Conservation (phyloP, 139 green algal genomes). For the Gonium pectorale region DNA sequence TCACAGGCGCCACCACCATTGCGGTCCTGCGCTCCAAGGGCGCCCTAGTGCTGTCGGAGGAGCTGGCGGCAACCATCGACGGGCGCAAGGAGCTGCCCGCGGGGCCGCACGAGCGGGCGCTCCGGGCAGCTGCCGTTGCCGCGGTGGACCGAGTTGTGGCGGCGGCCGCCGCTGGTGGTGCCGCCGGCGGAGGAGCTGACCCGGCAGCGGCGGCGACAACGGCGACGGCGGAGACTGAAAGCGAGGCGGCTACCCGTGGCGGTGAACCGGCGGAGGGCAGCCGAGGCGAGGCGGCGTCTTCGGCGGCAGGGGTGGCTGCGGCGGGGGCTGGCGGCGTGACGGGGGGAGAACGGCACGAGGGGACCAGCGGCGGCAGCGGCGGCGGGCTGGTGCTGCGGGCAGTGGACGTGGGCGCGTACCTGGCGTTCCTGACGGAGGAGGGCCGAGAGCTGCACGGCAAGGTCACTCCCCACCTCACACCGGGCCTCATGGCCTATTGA, state of each 20-base stretch:
- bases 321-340: neutral
- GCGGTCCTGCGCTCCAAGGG: conserved; percentile 45
- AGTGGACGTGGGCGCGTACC: conserved; percentile 48
- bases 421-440: conserved; percentile 35
- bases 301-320: neutral
- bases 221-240: neutral
- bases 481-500: conserved; percentile 13
- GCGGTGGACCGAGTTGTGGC: conserved; percentile 18
- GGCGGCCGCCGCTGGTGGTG: neutral
- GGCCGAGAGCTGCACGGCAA: conserved; percentile 31
- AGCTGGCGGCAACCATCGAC: conserved; percentile 31
- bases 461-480: neutral
- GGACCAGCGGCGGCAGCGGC: neutral
- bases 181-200: too few relatives aligned
- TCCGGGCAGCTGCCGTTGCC: conserved; percentile 45
- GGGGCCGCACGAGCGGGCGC: conserved; percentile 47
- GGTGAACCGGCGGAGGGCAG: neutral
- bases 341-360: neutral
- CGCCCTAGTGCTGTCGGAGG: conserved; percentile 36
- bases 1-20: conserved; percentile 28
- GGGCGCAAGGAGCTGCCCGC: conserved; percentile 40
- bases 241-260: too few relatives aligned
- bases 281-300: neutral
- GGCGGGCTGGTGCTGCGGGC: neutral
- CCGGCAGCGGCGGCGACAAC: neutral